A percentile compares a stretch with the other conserved stretches of the same genome.
Conservation (phyloP, 139 green algal species). For the Chlorella sorokiniana region DNA sequence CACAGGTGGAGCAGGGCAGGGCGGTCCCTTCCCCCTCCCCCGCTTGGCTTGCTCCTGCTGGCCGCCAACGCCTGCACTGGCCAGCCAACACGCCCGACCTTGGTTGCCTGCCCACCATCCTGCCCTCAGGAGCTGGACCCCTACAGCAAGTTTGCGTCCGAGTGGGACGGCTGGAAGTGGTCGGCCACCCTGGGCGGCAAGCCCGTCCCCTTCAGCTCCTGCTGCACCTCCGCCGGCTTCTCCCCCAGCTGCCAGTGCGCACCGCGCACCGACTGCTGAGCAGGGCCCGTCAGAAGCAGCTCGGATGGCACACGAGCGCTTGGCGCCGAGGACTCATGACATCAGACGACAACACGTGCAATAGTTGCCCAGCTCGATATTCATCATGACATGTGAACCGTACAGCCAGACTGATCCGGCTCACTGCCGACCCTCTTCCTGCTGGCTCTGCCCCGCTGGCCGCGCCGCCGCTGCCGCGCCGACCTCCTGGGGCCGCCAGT, state of each 20-base stretch:
- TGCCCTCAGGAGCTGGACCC: slow-evolving; percentile 65
- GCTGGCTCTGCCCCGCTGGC: not conserved
- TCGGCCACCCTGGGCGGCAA: slow-evolving; percentile 40
- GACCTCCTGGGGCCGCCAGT: slow-evolving; percentile 32
- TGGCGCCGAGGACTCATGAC: too few relatives aligned
- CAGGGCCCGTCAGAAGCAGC: not conserved
- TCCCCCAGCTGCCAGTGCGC: slow-evolving; percentile 48
- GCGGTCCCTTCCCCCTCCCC: not conserved
- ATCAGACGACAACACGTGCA: too few relatives aligned
- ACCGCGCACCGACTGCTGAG: slow-evolving; percentile 8
- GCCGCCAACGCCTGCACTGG: not conserved
- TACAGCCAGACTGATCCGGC: too few relatives aligned
- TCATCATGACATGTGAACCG: too few relatives aligned
- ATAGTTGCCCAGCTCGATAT: too few relatives aligned
- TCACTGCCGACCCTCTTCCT: not conserved
- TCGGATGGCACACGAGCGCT: not conserved
- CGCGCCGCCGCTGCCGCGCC: not conserved
- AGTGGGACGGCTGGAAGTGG: slow-evolving; percentile 67
- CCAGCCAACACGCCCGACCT: too few relatives aligned
- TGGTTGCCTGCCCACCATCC: not conserved
- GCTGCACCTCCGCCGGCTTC: slow-evolving; percentile 54
- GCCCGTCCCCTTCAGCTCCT: slow-evolving; percentile 31
- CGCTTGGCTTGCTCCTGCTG: not conserved
- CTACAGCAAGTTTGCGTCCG: slow-evolving; percentile 65
- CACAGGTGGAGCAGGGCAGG: slow-evolving; percentile 23